phyloP scores from a whole-genome alignment of 352 stramenopile genomes.

The Phytopythium aichiense region DNA sequence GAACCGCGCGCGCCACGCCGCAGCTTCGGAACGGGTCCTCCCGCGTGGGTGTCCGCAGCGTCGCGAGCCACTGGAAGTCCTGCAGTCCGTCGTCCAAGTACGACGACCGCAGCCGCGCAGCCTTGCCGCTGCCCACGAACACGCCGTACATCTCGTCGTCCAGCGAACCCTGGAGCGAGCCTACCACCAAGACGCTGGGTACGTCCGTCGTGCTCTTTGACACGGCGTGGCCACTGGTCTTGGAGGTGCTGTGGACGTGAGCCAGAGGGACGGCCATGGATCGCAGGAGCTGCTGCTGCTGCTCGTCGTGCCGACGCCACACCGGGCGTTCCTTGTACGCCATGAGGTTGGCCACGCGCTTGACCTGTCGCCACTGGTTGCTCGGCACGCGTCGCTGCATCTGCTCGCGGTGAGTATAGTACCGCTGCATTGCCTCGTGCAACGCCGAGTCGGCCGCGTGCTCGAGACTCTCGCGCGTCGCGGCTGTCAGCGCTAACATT shows the following conservation, averaged over 20 bases:
- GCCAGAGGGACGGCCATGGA: neutral
- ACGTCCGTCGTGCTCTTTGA: neutral
- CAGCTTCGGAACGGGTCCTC: conserved; percentile 34
- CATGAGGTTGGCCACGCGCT: conserved; percentile 29
- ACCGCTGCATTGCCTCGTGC: conserved; percentile 24
- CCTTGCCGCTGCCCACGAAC: conserved; percentile 23
- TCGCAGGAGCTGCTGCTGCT: conserved; percentile 1
- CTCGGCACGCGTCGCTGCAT: conserved; percentile 24
- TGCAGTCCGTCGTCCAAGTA: conserved; percentile 38
- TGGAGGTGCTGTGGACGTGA: neutral
- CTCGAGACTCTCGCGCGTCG: conserved; percentile 22
- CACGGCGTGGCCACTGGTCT: neutral
- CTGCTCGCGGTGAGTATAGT: conserved; percentile 27
- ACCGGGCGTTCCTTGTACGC: conserved; percentile 33
- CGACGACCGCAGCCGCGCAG: conserved; percentile 29
- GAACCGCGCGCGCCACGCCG: conserved; percentile 29
- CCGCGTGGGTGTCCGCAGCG: conserved; percentile 20
- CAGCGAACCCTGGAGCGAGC: conserved; percentile 41
- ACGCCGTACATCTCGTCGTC: conserved; percentile 59
- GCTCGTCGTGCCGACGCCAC: conserved; percentile 10
- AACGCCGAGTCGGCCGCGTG: conserved; percentile 22
- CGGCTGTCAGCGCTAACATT: conserved; percentile 17
- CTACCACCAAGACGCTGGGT: conserved; percentile 23
- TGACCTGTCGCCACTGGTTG: conserved; percentile 35
- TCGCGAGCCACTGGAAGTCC: conserved; percentile 30